phyloP scores from a whole-genome alignment of 2,329 filamentous ascomycete species.

The Zasmidium angulare region DNA sequence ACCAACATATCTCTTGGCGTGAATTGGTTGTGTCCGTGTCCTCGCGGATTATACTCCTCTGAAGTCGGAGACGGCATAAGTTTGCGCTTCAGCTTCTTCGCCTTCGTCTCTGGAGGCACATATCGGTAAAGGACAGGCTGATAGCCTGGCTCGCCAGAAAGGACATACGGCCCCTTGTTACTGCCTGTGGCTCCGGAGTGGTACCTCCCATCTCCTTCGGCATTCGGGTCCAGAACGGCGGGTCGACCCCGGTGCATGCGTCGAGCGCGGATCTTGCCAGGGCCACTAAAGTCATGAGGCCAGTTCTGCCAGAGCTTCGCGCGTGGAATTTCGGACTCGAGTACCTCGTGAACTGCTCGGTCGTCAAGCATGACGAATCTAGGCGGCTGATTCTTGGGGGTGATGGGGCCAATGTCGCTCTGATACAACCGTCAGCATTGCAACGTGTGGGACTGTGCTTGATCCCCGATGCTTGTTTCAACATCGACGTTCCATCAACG shows the following conservation, averaged over 20 bases:
- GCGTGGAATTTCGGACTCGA: constrained; percentile 29
- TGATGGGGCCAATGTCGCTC: constrained; percentile 31
- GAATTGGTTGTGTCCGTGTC: constrained; percentile 31
- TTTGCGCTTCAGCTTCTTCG: constrained; percentile 14
- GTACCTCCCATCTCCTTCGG: constrained; percentile 18
- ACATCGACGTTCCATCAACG: no score
- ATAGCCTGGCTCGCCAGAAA: constrained; percentile 30
- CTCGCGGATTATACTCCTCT: constrained; percentile 18
- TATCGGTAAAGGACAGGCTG: constrained; percentile 26
- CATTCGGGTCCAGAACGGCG: constrained; percentile 27
- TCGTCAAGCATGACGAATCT: constrained; percentile 44
- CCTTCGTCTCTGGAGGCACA: constrained; percentile 3
- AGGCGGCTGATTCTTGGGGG: constrained; percentile 32
- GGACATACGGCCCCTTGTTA: constrained; percentile 27
- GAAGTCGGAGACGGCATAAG: constrained; percentile 21
- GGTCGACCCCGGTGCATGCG: constrained; percentile 41
- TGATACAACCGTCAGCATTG: constrained; percentile 1
- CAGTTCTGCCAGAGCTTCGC: constrained; percentile 34
- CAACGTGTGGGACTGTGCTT: neutral
- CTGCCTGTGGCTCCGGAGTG: constrained; percentile 13
- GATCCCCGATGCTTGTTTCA: no score
- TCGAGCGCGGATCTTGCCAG: constrained; percentile 32
- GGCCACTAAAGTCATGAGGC: constrained; percentile 40
- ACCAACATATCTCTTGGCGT: constrained; percentile 30
- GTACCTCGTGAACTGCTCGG: constrained; percentile 36